These are phyloP conservation scores for Lunasporangiospora selenospora DNA, from an alignment of 192 early-diverging fungal genomes.

Conservation along the genomic window DNA sequence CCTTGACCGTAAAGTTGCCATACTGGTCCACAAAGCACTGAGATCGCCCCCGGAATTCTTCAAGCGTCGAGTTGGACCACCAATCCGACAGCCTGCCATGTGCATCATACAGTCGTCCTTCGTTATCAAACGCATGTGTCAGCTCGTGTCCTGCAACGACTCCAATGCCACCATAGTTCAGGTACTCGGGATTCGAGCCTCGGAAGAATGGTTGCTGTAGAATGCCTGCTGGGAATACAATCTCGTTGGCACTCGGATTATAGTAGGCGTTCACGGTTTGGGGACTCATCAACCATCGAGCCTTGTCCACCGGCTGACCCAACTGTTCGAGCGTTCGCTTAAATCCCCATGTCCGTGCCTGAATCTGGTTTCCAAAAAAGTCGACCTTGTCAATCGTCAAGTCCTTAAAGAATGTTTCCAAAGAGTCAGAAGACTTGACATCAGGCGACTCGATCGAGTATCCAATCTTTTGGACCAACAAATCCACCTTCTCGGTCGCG, in stretches of 20 bases:
- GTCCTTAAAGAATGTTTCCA: slow-evolving; percentile 61
- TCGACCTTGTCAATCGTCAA: slow-evolving; percentile 49
- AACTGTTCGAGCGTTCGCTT: slow-evolving; percentile 14
- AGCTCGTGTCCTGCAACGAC: slow-evolving; percentile 79
- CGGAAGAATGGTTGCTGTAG: slow-evolving; percentile 72
- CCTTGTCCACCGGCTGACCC: slow-evolving; percentile 53
- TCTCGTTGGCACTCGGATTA: slow-evolving; percentile 57
- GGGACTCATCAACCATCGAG: slow-evolving; percentile 61
- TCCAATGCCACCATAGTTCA: slow-evolving; percentile 77
- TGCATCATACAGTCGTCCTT: slow-evolving; percentile 61
- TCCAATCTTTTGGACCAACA: slow-evolving; percentile 66
- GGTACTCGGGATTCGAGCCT: slow-evolving; percentile 53
- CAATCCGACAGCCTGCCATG: slow-evolving; percentile 61
- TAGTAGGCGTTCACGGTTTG: slow-evolving; percentile 68
- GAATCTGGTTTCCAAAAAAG: slow-evolving; percentile 71
- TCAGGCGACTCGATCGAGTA: slow-evolving; percentile 69
- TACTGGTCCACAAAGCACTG: slow-evolving; percentile 77
- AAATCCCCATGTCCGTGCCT: slow-evolving; percentile 49
- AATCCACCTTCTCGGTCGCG: slow-evolving; percentile 65
- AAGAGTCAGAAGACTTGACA: slow-evolving; percentile 43
- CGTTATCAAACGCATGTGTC: slow-evolving; percentile 76
- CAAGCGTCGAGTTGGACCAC: slow-evolving; percentile 72
- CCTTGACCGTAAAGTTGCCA: slow-evolving; percentile 53
- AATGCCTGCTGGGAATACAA: slow-evolving; percentile 64
- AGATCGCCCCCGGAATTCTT: slow-evolving; percentile 56